These are phyloP conservation scores for Magnolia sinica DNA, from an alignment of 164 flowering plant genomes.

Conservation along the genomic window DNA sequence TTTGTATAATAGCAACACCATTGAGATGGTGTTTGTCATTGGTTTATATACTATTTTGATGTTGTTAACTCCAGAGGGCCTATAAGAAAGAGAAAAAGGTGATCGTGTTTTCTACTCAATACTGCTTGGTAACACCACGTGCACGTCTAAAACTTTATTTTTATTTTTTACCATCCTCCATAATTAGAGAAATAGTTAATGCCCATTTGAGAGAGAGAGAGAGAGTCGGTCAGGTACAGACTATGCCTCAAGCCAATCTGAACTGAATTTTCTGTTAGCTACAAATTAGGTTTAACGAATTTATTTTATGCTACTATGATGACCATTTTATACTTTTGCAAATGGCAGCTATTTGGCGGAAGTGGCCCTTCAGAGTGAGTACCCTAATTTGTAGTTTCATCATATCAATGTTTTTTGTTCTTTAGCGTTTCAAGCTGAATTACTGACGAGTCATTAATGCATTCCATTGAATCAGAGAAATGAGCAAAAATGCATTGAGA, in stretches of 20 bases:
- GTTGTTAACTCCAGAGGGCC: background rate
- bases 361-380: constrained; percentile 64
- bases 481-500: constrained; percentile 81
- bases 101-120: too few relatives aligned
- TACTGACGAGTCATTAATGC: background rate
- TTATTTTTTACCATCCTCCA: background rate
- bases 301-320: background rate
- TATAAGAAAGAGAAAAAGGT: background rate
- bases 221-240: too few relatives aligned
- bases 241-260: background rate
- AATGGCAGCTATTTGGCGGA: constrained; percentile 69
- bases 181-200: too few relatives aligned
- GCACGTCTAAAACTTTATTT: too few relatives aligned
- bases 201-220: background rate
- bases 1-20: too few relatives aligned
- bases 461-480: constrained; percentile 37
- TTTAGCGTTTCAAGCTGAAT: background rate
- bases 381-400: background rate
- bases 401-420: background rate
- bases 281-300: background rate
- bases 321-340: constrained; percentile 15
- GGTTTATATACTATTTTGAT: too few relatives aligned
- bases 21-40: too few relatives aligned
- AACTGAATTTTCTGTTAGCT: too few relatives aligned
- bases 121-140: too few relatives aligned